Evolutionary conservation across 148 eudicot species (phyloP).

Genomic region (Chenopodium quinoa): DNA sequence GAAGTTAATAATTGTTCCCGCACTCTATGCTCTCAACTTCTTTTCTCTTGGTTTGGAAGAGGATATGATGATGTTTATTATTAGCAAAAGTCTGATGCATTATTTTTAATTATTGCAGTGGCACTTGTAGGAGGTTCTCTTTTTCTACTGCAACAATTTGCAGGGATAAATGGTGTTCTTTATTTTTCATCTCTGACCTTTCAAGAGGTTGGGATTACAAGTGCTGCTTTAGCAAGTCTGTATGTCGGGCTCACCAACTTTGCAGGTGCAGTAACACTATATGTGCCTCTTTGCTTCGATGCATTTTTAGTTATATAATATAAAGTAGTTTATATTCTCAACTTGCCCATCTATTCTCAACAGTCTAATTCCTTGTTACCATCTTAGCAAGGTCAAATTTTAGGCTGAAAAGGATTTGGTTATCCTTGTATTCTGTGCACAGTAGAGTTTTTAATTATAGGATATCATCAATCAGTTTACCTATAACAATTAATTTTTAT

Average conservation of each 20-base stretch:
- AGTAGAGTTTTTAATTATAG: not conserved
- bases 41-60: not conserved
- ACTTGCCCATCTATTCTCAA: not conserved
- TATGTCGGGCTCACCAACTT: constrained; percentile 73
- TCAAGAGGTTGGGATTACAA: constrained; percentile 77
- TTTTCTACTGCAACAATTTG: constrained; percentile 75
- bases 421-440: not conserved
- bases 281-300: constrained; percentile 5
- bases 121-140: constrained; percentile 74
- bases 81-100: constrained; percentile 6
- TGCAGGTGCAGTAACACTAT: constrained; percentile 51
- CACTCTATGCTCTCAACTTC: not conserved
- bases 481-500: not conserved
- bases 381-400: not conserved
- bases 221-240: constrained; percentile 70
- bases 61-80: not conserved
- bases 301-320: not conserved
- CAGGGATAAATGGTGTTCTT: constrained; percentile 82
- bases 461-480: not conserved
- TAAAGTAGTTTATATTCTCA: not conserved
- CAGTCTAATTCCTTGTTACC: not conserved
- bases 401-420: not conserved
- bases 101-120: constrained; percentile 44
- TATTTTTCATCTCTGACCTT: constrained; percentile 82
- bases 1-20: not conserved